phyloP scores from a whole-genome alignment of 148 eudicot species.

The Rhododendron griersonianum region DNA sequence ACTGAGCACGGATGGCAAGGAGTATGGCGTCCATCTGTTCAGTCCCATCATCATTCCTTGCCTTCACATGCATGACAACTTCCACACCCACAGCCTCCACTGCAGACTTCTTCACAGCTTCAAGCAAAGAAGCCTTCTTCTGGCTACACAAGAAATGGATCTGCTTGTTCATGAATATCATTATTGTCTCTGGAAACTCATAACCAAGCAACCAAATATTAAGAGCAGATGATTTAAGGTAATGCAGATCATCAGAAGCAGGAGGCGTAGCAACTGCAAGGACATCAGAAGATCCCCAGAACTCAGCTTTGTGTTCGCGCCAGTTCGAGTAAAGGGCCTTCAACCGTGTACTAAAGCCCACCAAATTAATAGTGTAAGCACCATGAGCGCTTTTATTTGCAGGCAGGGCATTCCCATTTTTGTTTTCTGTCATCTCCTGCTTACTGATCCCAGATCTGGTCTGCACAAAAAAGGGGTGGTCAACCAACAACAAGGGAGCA shows the following conservation, averaged over 20 bases:
- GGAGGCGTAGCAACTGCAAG: slow-evolving; percentile 77
- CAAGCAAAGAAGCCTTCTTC: slow-evolving; percentile 69
- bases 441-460: neutral
- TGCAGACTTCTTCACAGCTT: slow-evolving; percentile 50
- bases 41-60: slow-evolving; percentile 55
- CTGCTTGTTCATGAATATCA: slow-evolving; percentile 66
- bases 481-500: neutral
- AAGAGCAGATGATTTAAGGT: slow-evolving; percentile 78
- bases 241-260: slow-evolving; percentile 71
- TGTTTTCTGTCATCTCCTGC: slow-evolving; percentile 28
- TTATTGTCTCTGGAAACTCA: slow-evolving; percentile 87
- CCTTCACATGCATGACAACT: slow-evolving; percentile 69
- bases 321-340: slow-evolving; percentile 56
- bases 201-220: slow-evolving; percentile 86
- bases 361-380: slow-evolving; percentile 52
- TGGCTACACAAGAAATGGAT: slow-evolving; percentile 84
- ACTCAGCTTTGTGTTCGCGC: slow-evolving; percentile 40
- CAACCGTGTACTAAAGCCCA: slow-evolving; percentile 44
- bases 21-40: slow-evolving; percentile 63
- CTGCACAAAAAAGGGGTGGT: slow-evolving; percentile 2
- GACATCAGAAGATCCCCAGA: slow-evolving; percentile 66
- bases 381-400: slow-evolving; percentile 16
- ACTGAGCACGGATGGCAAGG: slow-evolving; percentile 24
- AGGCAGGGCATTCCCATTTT: slow-evolving; percentile 31
- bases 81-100: slow-evolving; percentile 60